phyloP scores from a whole-genome alignment of 2,329 filamentous ascomycete species.

The Bisporella sp. region DNA sequence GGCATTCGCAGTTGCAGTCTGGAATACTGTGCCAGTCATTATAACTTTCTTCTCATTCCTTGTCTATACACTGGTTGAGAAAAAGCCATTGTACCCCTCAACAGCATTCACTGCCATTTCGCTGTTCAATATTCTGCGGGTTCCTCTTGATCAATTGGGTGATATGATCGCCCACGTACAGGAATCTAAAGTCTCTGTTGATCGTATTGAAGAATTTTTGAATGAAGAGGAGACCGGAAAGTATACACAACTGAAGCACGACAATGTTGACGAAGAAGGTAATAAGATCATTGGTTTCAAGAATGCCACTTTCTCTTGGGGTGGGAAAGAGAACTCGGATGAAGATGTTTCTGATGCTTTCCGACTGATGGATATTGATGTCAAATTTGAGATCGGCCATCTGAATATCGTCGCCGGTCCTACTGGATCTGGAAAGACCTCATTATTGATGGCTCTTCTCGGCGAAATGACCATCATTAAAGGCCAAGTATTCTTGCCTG shows the following conservation, averaged over 20 bases:
- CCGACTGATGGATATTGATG: conserved; percentile 73
- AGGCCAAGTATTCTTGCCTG: conserved; percentile 74
- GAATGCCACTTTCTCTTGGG: conserved; percentile 84
- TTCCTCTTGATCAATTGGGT: conserved; percentile 89
- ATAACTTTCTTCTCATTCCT: conserved; percentile 97
- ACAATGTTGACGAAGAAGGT: conserved; percentile 61
- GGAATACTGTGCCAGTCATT: conserved; percentile 90
- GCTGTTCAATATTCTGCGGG: conserved; percentile 86
- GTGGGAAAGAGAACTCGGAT: conserved; percentile 55
- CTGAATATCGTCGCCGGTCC: conserved; percentile 90
- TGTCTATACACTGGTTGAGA: conserved; percentile 83
- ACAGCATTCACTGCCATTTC: conserved; percentile 95
- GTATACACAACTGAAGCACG: conserved; percentile 72
- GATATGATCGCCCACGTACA: conserved; percentile 99
- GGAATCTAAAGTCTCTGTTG: conserved; percentile 93
- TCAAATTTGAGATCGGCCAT: conserved; percentile 78
- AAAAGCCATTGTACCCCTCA: conserved; percentile 83
- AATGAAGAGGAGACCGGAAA: conserved; percentile 94
- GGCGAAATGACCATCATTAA: conserved; percentile 89
- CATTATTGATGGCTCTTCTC: conserved; percentile 87
- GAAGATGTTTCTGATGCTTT: conserved; percentile 65
- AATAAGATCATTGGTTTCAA: conserved; percentile 77
- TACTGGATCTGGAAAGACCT: conserved; percentile 93
- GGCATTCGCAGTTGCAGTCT: conserved; percentile 86
- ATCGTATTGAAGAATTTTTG: conserved; percentile 92